Percentiles rank a stretch among this genome's conserved stretches.
Conservation (phyloP, 176 grass and related monocot species). For the Juncus inflexus region DNA sequence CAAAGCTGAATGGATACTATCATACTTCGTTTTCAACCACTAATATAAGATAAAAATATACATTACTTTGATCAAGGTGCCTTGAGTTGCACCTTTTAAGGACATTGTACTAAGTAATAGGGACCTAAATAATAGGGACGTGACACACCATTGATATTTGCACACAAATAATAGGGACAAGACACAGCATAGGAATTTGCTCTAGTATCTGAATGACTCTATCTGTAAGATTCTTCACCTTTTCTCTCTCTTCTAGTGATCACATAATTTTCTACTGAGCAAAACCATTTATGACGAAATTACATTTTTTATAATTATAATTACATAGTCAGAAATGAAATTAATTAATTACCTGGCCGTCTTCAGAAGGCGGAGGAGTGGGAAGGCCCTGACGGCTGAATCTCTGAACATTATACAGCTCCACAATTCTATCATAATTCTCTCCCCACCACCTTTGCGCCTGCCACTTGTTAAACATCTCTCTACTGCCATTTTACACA, state of each 20-base stretch:
- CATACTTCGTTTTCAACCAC: slow-evolving; percentile 8
- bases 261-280: no score
- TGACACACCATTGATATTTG: no score
- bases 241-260: no score
- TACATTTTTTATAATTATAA: no score
- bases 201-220: no score
- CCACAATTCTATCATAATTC: slow-evolving; percentile 97
- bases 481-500: slow-evolving; percentile 39
- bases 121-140: neutral
- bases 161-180: no score
- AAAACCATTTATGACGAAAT: no score
- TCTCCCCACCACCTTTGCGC: slow-evolving; percentile 99
- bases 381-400: slow-evolving; percentile 72
- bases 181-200: no score
- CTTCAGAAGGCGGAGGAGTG: slow-evolving; percentile 72
- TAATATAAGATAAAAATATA: neutral
- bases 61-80: slow-evolving; percentile 6
- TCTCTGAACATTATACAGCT: slow-evolving; percentile 89
- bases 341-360: slow-evolving; percentile 42
- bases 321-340: no score
- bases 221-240: no score
- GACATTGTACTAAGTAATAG: slow-evolving; percentile 23
- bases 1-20: no score
- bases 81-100: slow-evolving; percentile 21
- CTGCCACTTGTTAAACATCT: slow-evolving; percentile 98